These are phyloP conservation scores for Aspergillus taichungensis DNA, from an alignment of 495 filamentous ascomycete species.

Conservation along the genomic window DNA sequence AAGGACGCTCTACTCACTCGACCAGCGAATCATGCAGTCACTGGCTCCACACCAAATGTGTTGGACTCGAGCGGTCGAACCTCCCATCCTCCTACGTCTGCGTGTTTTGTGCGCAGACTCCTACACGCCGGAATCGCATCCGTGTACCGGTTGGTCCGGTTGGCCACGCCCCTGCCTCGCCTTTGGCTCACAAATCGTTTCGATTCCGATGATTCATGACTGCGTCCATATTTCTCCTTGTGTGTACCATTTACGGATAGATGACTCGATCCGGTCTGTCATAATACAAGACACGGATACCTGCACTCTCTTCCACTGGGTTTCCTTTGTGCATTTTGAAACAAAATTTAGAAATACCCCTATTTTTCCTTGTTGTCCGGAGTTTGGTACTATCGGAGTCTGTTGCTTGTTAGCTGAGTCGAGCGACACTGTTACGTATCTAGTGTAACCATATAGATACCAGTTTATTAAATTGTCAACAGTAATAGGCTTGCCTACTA, in stretches of 20 bases:
- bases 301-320: neutral
- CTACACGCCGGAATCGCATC: slow-evolving; percentile 55
- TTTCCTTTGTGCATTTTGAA: neutral
- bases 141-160: slow-evolving; percentile 43
- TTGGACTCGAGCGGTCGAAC: slow-evolving; percentile 55
- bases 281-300: neutral
- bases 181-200: slow-evolving; percentile 60
- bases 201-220: slow-evolving; percentile 27
- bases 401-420: neutral
- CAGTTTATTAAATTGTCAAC: no score
- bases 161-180: slow-evolving; percentile 42
- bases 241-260: neutral
- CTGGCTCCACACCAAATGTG: slow-evolving; percentile 74
- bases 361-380: neutral
- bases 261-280: neutral
- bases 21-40: slow-evolving; percentile 76
- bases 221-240: neutral
- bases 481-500: no score
- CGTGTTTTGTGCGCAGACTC: slow-evolving; percentile 69
- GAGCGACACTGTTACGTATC: neutral
- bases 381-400: neutral
- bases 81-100: slow-evolving; percentile 74
- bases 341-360: neutral
- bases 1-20: neutral
- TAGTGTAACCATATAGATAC: neutral